Percentiles rank a stretch among this genome's conserved stretches.
Conservation (phyloP, 345 rosid genomes). For the Eucalyptus erythrocorys region DNA sequence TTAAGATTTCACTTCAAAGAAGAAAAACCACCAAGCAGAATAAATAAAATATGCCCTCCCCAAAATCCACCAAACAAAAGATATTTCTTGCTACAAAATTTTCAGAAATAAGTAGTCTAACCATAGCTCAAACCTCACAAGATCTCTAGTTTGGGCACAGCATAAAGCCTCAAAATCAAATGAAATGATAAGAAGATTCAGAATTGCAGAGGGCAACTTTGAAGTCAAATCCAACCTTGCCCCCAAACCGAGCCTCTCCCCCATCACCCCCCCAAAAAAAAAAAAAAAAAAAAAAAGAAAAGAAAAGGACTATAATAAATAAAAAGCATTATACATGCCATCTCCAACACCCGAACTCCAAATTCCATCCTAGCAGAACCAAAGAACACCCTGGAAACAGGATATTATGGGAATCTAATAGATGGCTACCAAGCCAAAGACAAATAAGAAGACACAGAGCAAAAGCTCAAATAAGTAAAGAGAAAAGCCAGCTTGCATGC, state of each 20-base stretch:
- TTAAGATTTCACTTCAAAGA: background rate
- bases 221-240: background rate
- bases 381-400: background rate
- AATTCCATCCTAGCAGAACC: background rate
- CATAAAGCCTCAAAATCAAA: background rate
- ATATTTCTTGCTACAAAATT: background rate
- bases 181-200: background rate
- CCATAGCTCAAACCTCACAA: background rate
- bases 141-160: background rate
- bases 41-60: background rate
- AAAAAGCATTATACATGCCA: background rate
- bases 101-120: background rate
- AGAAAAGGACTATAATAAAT: background rate
- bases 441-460: background rate
- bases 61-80: background rate
- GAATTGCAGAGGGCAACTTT: background rate
- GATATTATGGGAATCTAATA: background rate
- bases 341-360: background rate
- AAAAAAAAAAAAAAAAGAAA: accelerated
- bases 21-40: background rate
- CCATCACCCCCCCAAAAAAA: background rate
- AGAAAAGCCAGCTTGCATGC: background rate
- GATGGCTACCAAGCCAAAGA: background rate
- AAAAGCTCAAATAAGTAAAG: background rate
- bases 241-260: background rate